phyloP scores from a whole-genome alignment of 2,329 filamentous ascomycete genomes.

The Microdochium paspali region DNA sequence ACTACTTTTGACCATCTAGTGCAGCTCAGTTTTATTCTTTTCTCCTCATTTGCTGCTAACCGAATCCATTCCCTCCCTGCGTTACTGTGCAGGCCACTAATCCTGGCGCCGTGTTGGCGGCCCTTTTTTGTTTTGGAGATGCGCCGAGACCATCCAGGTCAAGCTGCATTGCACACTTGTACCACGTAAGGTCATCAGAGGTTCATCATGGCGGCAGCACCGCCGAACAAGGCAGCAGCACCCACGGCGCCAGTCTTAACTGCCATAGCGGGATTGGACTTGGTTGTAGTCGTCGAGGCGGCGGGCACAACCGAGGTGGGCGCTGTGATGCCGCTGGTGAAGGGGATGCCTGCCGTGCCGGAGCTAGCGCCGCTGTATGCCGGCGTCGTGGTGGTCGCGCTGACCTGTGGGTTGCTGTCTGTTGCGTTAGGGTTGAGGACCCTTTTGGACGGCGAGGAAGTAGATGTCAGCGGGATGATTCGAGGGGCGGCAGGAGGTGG shows the following conservation, averaged over 20 bases:
- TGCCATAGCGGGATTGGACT: conserved; percentile 12
- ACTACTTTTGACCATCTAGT: too few species aligned
- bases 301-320: conserved; percentile 28
- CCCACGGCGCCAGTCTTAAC: conserved; percentile 28
- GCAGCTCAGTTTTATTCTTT: too few species aligned
- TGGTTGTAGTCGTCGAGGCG: conserved; percentile 24
- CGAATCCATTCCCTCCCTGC: too few species aligned
- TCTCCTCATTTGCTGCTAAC: too few species aligned
- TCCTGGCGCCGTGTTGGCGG: too few species aligned
- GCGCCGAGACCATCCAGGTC: too few species aligned
- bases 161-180: too few species aligned
- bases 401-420: conserved; percentile 28
- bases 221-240: conserved; percentile 33
- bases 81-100: too few species aligned
- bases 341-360: conserved; percentile 36
- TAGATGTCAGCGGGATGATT: not conserved
- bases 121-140: too few species aligned
- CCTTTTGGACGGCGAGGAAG: conserved; percentile 18
- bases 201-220: conserved; percentile 31
- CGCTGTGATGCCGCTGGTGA: conserved; percentile 41
- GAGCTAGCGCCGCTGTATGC: conserved; percentile 45
- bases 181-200: not conserved
- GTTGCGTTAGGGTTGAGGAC: conserved; percentile 49
- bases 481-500: not conserved
- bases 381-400: conserved; percentile 32